Percentiles rank a stretch among this genome's conserved stretches.
These are phyloP conservation scores for Cyclotella choctawhatcheeana DNA, from an alignment of 108 stramenopile species.

Conservation along the genomic window DNA sequence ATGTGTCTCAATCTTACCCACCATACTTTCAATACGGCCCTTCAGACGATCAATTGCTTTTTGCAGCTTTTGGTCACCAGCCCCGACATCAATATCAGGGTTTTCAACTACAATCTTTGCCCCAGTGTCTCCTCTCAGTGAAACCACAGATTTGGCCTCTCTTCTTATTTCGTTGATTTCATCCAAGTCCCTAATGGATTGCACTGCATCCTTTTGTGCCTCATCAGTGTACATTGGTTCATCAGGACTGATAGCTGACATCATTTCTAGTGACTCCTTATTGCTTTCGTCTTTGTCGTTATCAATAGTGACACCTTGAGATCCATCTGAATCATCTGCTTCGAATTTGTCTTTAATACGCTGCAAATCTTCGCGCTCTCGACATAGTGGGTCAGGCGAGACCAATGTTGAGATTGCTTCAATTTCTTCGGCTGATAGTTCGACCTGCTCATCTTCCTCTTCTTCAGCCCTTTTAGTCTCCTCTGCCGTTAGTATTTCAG, in stretches of 20 bases:
- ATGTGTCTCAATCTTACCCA: slow-evolving; percentile 91
- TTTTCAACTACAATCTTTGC: slow-evolving; percentile 34
- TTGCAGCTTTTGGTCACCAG: slow-evolving; percentile 51
- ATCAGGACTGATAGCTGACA: slow-evolving; percentile 17
- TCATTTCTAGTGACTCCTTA: slow-evolving; percentile 21
- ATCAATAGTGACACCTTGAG: slow-evolving; percentile 18
- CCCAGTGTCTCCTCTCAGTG: slow-evolving; percentile 43
- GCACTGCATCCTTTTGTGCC: slow-evolving; percentile 38
- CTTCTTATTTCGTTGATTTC: slow-evolving; percentile 36
- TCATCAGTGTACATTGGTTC: slow-evolving; percentile 36
- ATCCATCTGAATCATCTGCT: slow-evolving; percentile 38
- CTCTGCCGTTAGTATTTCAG: neutral
- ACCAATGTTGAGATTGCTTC: slow-evolving; percentile 84
- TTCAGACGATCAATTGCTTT: slow-evolving; percentile 76
- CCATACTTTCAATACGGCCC: slow-evolving; percentile 87
- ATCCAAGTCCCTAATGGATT: slow-evolving; percentile 52
- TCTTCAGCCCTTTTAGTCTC: no score
- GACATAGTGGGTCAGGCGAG: slow-evolving; percentile 80
- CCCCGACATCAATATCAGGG: slow-evolving; percentile 14
- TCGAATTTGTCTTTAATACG: slow-evolving; percentile 74
- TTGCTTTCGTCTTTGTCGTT: slow-evolving; percentile 2
- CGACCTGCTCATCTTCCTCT: slow-evolving; percentile 55
- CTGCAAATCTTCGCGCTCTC: slow-evolving; percentile 74
- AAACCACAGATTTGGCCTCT: slow-evolving; percentile 60
- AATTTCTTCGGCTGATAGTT: slow-evolving; percentile 76